A percentile compares a stretch with the other conserved stretches of the same genome.
Conservation (phyloP, 2,329 filamentous ascomycete genomes). For the Xylaria hypoxylon region DNA sequence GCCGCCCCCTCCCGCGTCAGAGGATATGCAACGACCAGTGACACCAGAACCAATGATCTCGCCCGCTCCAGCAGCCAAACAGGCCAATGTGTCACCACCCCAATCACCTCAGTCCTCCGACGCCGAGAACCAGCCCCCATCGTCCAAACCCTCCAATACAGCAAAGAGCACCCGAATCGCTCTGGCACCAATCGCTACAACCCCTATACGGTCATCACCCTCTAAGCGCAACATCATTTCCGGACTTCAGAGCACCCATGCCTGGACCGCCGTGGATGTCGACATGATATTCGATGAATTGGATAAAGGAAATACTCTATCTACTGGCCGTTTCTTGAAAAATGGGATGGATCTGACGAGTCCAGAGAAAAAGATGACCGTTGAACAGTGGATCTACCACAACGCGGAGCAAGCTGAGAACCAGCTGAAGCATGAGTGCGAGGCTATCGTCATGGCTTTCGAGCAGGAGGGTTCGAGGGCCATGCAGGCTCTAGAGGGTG, state of each 20-base stretch:
- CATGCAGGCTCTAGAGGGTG: slow-evolving; percentile 79
- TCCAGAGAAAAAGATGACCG: slow-evolving; percentile 88
- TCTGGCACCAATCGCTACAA: slow-evolving; percentile 60
- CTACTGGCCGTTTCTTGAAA: slow-evolving; percentile 57
- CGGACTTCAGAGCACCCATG: slow-evolving; percentile 66
- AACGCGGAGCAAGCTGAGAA: slow-evolving; percentile 85
- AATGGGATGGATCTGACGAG: slow-evolving; percentile 73
- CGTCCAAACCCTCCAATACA: slow-evolving; percentile 67
- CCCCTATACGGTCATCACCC: slow-evolving; percentile 67
- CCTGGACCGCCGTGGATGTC: slow-evolving; percentile 82
- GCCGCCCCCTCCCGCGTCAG: slow-evolving; percentile 44
- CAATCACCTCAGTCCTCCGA: slow-evolving; percentile 81
- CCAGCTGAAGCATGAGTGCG: slow-evolving; percentile 82
- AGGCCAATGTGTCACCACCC: slow-evolving; percentile 70
- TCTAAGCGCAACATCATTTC: slow-evolving; percentile 70
- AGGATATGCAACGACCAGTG: slow-evolving; percentile 50
- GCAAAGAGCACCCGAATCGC: slow-evolving; percentile 59
- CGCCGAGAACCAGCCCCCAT: slow-evolving; percentile 82
- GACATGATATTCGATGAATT: slow-evolving; percentile 73
- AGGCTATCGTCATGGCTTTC: slow-evolving; percentile 83
- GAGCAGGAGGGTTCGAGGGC: slow-evolving; percentile 85
- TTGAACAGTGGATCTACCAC: slow-evolving; percentile 90
- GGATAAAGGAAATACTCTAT: slow-evolving; percentile 65
- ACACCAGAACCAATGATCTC: slow-evolving; percentile 59
- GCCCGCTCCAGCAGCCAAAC: slow-evolving; percentile 62